Conservation (phyloP, 768 basidiomycete genomes). For the Boletus pseudo-olivaceus region DNA sequence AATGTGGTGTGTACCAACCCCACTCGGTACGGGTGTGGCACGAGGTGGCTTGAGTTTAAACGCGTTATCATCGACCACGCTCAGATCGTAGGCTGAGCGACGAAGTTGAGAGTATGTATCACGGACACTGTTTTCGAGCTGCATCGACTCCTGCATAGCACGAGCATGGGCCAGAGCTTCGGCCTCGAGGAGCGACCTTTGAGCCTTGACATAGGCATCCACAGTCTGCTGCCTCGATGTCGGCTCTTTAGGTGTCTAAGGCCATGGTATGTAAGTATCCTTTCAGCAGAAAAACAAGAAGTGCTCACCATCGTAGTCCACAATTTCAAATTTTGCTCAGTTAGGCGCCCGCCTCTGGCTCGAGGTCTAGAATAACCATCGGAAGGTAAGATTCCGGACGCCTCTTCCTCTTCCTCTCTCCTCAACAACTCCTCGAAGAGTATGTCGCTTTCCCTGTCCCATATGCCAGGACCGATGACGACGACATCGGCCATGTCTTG, state of each 20-base stretch:
- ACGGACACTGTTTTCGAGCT: slow-evolving; percentile 72
- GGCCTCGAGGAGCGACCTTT: slow-evolving; percentile 75
- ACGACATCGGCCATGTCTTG: slow-evolving; percentile 96
- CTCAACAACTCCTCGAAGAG: slow-evolving; percentile 72
- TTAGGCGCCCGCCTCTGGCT: slow-evolving; percentile 63
- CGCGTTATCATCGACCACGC: slow-evolving; percentile 49
- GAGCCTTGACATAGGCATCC: slow-evolving; percentile 76
- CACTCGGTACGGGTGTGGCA: slow-evolving; percentile 33
- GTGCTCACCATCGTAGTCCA: slow-evolving; percentile 72
- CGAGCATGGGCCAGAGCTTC: slow-evolving; percentile 76
- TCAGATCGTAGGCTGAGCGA: slow-evolving; percentile 71
- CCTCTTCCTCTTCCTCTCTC: slow-evolving; percentile 69
- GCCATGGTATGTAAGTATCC: slow-evolving; percentile 7
- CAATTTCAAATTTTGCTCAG: slow-evolving; percentile 75
- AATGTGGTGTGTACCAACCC: slow-evolving; percentile 34
- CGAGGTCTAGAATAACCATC: slow-evolving; percentile 58
- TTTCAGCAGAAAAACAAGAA: not conserved
- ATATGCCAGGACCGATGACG: slow-evolving; percentile 79
- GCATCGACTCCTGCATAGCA: slow-evolving; percentile 73
- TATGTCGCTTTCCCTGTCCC: slow-evolving; percentile 89
- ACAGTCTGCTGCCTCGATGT: slow-evolving; percentile 81
- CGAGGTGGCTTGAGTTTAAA: slow-evolving; percentile 69
- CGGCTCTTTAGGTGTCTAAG: slow-evolving; percentile 87
- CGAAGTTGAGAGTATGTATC: slow-evolving; percentile 78
- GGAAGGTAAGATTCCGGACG: slow-evolving; percentile 41